These are phyloP conservation scores for Eimeria necatrix DNA, from an alignment of 169 alveolate genomes.

Conservation along the genomic window DNA sequence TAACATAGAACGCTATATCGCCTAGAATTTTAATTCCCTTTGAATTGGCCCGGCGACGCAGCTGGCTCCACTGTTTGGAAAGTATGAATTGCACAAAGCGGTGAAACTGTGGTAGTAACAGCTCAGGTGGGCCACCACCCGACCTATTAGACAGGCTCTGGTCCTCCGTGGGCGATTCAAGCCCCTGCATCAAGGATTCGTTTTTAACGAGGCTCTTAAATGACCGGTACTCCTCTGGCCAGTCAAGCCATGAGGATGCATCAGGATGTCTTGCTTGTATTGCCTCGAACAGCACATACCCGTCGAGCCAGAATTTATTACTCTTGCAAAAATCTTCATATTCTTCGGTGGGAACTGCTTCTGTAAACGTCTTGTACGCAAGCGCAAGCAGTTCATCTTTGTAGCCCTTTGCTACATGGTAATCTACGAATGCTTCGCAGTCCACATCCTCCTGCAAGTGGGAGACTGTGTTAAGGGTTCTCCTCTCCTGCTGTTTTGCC, in stretches of 20 bases:
- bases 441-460: background rate
- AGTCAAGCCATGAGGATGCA: slow-evolving; percentile 78
- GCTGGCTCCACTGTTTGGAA: slow-evolving; percentile 72
- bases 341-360: background rate
- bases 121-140: slow-evolving; percentile 7
- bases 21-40: slow-evolving; percentile 74
- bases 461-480: background rate
- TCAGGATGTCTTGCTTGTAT: slow-evolving; percentile 79
- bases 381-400: slow-evolving; percentile 75
- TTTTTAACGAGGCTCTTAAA: slow-evolving; percentile 52
- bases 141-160: background rate
- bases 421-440: slow-evolving; percentile 45
- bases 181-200: slow-evolving; percentile 45
- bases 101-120: slow-evolving; percentile 74
- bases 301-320: slow-evolving; percentile 79
- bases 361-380: slow-evolving; percentile 59
- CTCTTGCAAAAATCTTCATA: slow-evolving; percentile 66
- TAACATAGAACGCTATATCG: slow-evolving; percentile 79
- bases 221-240: slow-evolving; percentile 76
- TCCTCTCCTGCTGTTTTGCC: slow-evolving; percentile 57
- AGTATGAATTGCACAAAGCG: slow-evolving; percentile 75
- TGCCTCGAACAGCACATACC: slow-evolving; percentile 79
- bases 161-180: background rate
- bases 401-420: slow-evolving; percentile 63
- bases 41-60: slow-evolving; percentile 69